Percentiles rank a stretch among this genome's conserved stretches.
Conservation (phyloP, 306 rosid species). For the Rosa multiflora region DNA sequence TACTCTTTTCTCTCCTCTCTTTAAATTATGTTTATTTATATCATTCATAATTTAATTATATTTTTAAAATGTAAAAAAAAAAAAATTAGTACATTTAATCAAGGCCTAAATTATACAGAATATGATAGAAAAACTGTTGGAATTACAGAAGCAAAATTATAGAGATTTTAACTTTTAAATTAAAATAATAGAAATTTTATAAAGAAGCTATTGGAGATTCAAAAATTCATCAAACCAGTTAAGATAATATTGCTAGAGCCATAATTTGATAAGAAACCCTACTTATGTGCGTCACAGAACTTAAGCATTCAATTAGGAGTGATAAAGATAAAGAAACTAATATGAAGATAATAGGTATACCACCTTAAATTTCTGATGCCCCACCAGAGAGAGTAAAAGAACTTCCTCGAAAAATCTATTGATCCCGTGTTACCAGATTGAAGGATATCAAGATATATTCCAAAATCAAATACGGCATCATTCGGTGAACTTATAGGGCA, state of each 20-base stretch:
- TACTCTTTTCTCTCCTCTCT: too few relatives aligned
- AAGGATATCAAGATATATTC: constrained; percentile 14
- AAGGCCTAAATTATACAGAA: too few relatives aligned
- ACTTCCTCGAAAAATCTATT: constrained; percentile 16
- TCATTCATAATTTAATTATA: too few relatives aligned
- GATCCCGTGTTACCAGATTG: not conserved
- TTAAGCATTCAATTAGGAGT: not conserved
- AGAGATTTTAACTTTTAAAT: too few relatives aligned
- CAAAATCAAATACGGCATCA: constrained; percentile 3
- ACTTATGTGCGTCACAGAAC: too few relatives aligned
- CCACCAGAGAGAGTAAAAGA: constrained; percentile 37
- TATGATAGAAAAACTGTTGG: too few relatives aligned
- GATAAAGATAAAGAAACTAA: too few relatives aligned
- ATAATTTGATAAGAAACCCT: not conserved
- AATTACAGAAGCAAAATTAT: too few relatives aligned
- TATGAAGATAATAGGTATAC: not conserved
- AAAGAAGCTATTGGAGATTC: not conserved
- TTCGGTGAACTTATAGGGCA: constrained; percentile 7
- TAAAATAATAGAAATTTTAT: too few relatives aligned
- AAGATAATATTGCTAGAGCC: not conserved
- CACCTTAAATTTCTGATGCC: constrained; percentile 40
- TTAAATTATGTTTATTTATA: too few relatives aligned
- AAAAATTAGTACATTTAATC: too few relatives aligned
- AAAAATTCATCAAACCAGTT: not conserved
- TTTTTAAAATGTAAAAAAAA: too few relatives aligned